A percentile compares a stretch with the other conserved stretches of the same genome.
phyloP scores from a whole-genome alignment of 169 alveolate genomes.

The Plasmodium berghei region DNA sequence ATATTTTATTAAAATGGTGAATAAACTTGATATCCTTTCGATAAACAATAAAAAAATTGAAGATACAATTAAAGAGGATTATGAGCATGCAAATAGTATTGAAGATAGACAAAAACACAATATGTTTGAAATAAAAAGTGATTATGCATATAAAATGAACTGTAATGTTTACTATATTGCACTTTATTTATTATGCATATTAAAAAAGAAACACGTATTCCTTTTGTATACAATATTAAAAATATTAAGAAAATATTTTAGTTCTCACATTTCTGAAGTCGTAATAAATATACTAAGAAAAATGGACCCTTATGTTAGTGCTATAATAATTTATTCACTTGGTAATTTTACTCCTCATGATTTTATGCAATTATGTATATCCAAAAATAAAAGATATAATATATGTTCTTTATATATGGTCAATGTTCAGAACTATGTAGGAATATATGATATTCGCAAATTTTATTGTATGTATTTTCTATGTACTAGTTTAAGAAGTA shows the following conservation, averaged over 20 bases:
- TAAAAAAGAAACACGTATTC: conserved; percentile 53
- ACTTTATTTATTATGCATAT: conserved; percentile 51
- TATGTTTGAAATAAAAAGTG: conserved; percentile 49
- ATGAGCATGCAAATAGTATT: neutral
- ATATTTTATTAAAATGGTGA: conserved; percentile 3
- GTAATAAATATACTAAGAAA: conserved; percentile 60
- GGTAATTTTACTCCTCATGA: conserved; percentile 65
- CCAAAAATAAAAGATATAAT: conserved; percentile 18
- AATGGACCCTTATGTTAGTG: conserved; percentile 75
- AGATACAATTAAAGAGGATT: neutral
- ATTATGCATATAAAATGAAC: conserved; percentile 65
- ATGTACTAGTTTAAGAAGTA: conserved; percentile 49
- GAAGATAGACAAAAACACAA: neutral
- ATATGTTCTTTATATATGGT: conserved; percentile 62
- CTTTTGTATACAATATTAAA: conserved; percentile 48
- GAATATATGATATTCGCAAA: conserved; percentile 70
- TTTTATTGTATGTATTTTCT: conserved; percentile 75
- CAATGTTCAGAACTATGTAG: conserved; percentile 74
- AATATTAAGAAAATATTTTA: conserved; percentile 45
- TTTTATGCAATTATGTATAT: conserved; percentile 59
- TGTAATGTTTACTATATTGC: conserved; percentile 59
- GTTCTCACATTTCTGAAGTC: conserved; percentile 50
- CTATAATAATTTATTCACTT: conserved; percentile 63
- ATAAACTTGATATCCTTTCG: too few relatives aligned
- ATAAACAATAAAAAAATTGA: too few relatives aligned